Base-by-base conservation (phyloP, 768 basidiomycete genomes). In the Neoboletus brunneissimus region DNA sequence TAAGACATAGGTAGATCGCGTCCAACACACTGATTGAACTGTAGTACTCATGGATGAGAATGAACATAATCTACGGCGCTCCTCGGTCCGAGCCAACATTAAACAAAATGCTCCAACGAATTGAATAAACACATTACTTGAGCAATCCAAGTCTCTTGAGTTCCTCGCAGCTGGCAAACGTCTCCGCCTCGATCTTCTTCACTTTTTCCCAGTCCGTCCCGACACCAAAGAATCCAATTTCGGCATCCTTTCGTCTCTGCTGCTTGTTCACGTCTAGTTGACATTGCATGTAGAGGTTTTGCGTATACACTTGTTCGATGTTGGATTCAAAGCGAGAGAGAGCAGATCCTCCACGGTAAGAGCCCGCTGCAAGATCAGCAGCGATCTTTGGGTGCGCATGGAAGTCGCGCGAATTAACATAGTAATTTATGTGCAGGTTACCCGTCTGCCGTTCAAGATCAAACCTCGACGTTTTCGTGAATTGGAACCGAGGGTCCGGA, bases 171-270 rank as follows among this genome's bases (percentile, higher is more conserved):
- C 82, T 86, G 56, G 80, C 79, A 46, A 93, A 78, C 37, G 77
- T 80, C 76, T 94, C 88, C 31, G 72, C 73, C 48, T 89, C 81
- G 51, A 97, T 88, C 61, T 74, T 71, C 69, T 79, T 77, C 56
- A 98, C 88, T 73, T 91, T 91, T 32, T 93, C 88, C 89, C 91
- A 93, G 68, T 98, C 90, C 12, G 93, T 90, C 31, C 94, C 91
- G 52, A 97, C 76, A 6, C 95, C 96, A 70, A 98, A 94, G 58
- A 97, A 72, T 5, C 96, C 96, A 38, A 90, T 72, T 64, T 93
- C 88, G 10, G 81, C 79, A 51, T 94, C 88, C 67, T 87, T 87
- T 57, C 78, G 74, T 57, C 86, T 84, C 65, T 89, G 80, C 68
- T 86, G 87, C 55, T 76, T 69, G 62, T 92, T 86, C 48, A 84